phyloP scores from a whole-genome alignment of 2,329 filamentous ascomycete genomes.

The Cladobotryum mycophilum region DNA sequence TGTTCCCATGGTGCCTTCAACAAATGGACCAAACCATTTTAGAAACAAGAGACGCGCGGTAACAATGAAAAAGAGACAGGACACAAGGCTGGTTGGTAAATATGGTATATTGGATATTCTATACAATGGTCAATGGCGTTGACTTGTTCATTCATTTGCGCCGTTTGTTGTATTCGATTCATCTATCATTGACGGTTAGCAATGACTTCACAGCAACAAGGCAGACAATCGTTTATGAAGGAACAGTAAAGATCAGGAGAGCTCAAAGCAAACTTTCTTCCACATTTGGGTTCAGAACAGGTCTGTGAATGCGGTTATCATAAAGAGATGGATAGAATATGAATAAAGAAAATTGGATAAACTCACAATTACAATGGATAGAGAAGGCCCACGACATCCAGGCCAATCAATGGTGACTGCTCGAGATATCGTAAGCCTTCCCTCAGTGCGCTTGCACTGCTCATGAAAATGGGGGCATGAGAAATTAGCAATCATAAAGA shows the following conservation, averaged over 20 bases:
- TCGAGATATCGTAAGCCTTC: too few species aligned
- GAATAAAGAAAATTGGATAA: background rate
- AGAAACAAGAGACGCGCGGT: background rate
- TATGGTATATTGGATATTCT: background rate
- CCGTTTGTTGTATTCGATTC: background rate
- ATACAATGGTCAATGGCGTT: background rate
- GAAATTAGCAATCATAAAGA: too few species aligned
- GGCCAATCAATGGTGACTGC: too few species aligned
- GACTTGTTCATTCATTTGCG: background rate
- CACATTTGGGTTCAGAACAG: conserved; percentile 28
- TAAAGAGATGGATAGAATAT: conserved; percentile 3
- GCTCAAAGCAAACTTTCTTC: conserved; percentile 20
- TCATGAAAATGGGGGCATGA: too few species aligned
- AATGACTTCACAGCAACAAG: background rate
- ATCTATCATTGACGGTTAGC: background rate
- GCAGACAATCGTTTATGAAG: background rate
- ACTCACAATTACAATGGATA: background rate
- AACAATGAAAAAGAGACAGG: conserved; percentile 1
- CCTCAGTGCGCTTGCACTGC: too few species aligned
- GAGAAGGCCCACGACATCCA: too few species aligned
- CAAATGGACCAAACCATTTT: background rate
- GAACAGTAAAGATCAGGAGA: conserved; percentile 12
- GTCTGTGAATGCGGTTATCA: conserved; percentile 29
- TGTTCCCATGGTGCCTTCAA: background rate
- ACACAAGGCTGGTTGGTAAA: background rate